These are phyloP conservation scores for Diaporthe eres DNA, from an alignment of 2,329 filamentous ascomycete genomes.

Conservation along the genomic window DNA sequence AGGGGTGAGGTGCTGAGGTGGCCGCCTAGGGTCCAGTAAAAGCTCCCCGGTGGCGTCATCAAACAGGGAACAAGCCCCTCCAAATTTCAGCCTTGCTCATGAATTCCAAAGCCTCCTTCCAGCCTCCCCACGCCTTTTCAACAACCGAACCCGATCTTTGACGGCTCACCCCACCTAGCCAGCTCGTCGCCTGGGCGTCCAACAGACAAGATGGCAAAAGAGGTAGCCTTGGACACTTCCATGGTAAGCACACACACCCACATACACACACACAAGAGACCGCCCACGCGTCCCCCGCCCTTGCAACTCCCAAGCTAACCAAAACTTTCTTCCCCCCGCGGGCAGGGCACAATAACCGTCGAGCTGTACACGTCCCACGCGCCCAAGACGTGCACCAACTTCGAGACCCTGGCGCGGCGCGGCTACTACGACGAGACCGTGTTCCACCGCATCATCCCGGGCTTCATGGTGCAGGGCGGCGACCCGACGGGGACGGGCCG, in stretches of 20 bases:
- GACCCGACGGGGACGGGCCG: slow-evolving; percentile 95
- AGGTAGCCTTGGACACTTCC: slow-evolving; percentile 85
- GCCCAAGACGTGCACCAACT: slow-evolving; percentile 91
- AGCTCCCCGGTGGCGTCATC: slow-evolving; percentile 33
- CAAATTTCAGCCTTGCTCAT: slow-evolving; percentile 30
- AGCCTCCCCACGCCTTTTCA: not conserved
- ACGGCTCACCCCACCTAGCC: not conserved
- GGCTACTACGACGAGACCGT: slow-evolving; percentile 90
- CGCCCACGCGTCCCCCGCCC: not conserved
- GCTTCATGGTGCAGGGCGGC: slow-evolving; percentile 97
- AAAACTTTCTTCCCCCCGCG: not conserved
- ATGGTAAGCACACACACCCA: slow-evolving; percentile 70
- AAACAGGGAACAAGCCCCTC: slow-evolving; percentile 19
- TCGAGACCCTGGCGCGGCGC: slow-evolving; percentile 81
- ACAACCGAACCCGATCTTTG: not conserved
- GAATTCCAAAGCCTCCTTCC: not conserved
- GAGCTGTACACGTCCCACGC: slow-evolving; percentile 94
- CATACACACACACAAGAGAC: not conserved
- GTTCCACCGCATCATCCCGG: slow-evolving; percentile 95
- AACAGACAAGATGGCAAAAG: slow-evolving; percentile 75
- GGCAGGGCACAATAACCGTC: slow-evolving; percentile 83
- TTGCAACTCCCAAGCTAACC: slow-evolving; percentile 20
- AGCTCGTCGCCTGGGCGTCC: slow-evolving; percentile 3
- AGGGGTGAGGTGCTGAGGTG: slow-evolving; percentile 30
- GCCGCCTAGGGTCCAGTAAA: slow-evolving; percentile 19